A percentile compares a stretch with the other conserved stretches of the same genome.
phyloP scores from a whole-genome alignment of 805 yeast genomes.

The Candida suzukii region DNA sequence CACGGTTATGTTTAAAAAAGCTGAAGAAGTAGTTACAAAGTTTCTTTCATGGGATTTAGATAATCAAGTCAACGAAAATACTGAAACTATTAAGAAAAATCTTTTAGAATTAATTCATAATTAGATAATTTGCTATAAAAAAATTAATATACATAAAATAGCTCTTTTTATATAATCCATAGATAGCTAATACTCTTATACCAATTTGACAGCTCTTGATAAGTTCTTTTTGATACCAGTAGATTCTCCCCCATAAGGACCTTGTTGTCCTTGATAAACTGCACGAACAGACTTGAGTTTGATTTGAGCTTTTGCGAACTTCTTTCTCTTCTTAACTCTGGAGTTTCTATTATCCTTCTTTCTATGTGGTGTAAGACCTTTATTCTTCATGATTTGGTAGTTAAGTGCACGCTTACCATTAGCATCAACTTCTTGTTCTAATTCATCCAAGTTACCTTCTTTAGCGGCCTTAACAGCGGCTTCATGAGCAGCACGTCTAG shows the following conservation, averaged over 20 bases:
- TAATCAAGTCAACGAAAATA: background rate
- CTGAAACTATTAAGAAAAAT: background rate
- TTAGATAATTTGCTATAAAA: too few species aligned
- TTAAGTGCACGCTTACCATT: slow-evolving; percentile 92
- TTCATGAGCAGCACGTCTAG: slow-evolving; percentile 58
- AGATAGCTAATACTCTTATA: slow-evolving; percentile 8
- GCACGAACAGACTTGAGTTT: slow-evolving; percentile 85
- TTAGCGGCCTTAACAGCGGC: slow-evolving; percentile 72
- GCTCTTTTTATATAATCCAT: too few species aligned
- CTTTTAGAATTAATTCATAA: background rate
- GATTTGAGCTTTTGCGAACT: slow-evolving; percentile 92
- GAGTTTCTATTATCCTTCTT: slow-evolving; percentile 93
- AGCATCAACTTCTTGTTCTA: slow-evolving; percentile 57
- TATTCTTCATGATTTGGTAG: slow-evolving; percentile 92
- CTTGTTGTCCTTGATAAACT: slow-evolving; percentile 69
- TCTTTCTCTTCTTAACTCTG: slow-evolving; percentile 97
- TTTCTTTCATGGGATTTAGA: slow-evolving; percentile 23
- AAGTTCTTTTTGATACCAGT: slow-evolving; percentile 96
- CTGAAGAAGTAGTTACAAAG: slow-evolving; percentile 10
- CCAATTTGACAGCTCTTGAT: slow-evolving; percentile 79
- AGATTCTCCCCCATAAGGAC: slow-evolving; percentile 87
- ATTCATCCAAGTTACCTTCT: slow-evolving; percentile 75
- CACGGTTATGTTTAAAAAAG: slow-evolving; percentile 3
- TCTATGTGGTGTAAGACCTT: slow-evolving; percentile 89
- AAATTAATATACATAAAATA: too few species aligned